phyloP scores from a whole-genome alignment of 441 rosid genomes.

The Viola pubescens region DNA sequence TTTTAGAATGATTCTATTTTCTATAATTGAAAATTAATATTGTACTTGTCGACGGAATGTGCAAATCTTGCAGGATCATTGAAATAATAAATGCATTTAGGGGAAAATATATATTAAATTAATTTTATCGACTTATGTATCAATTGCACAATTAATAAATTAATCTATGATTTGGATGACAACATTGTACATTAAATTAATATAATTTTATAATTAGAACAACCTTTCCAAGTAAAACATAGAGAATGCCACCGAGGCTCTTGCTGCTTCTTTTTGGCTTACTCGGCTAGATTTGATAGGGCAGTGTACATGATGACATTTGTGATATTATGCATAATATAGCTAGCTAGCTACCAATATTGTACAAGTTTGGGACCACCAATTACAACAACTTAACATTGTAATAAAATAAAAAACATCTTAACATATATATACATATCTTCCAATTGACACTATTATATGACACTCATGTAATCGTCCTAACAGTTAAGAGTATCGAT shows the following conservation, averaged over 20 bases:
- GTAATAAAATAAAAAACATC: no score
- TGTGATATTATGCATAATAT: background rate
- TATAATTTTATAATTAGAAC: conserved; percentile 2
- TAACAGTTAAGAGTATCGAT: no score
- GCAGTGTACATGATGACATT: no score
- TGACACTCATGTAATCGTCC: no score
- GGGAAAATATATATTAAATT: background rate
- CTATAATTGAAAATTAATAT: background rate
- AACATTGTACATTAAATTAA: background rate
- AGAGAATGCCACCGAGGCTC: conserved; percentile 24
- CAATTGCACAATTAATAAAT: no score
- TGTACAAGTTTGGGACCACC: no score
- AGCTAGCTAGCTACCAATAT: background rate
- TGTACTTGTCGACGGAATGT: no score
- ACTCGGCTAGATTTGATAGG: conserved; percentile 19
- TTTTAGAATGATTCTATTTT: background rate
- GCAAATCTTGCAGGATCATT: conserved; percentile 14
- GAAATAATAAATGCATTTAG: conserved; percentile 4
- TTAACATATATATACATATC: no score
- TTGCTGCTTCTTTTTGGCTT: background rate
- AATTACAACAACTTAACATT: no score
- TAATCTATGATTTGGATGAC: conserved; percentile 20
- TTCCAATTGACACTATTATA: no score
- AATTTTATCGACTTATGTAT: background rate
- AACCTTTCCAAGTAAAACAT: conserved; percentile 16